Evolutionary conservation across 805 yeast species (phyloP), one percentile per base, ranked within the genome.

Genomic region (Lipomyces mesembrius): DNA sequence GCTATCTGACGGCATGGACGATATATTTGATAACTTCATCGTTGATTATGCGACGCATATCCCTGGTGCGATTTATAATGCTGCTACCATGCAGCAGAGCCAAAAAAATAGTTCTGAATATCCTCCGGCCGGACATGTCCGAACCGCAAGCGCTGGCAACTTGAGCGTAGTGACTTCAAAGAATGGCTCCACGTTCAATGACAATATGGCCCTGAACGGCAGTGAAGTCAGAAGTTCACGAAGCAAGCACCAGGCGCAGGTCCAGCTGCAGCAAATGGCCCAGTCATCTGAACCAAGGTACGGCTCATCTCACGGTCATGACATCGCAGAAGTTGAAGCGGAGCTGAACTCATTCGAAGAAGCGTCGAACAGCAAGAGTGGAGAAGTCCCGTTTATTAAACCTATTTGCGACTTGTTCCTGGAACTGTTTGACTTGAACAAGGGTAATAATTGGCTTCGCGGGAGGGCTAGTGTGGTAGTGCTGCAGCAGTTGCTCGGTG

Each of bases 401-500:
- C 96, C 97, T 0, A 87, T 93, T 2, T 88, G 94, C 70, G 96
- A 92, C 69, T 75, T 91, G 11, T 83, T 92, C 61, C 83, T 91
- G 22, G 81, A 88, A 0, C 74, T 92, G 1, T 93, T 93, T 77
- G 86, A 90, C 37, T 77, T 91, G 27, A 84, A 86, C 62, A 82
- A 80, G 58, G 82, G 90, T 1, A 87, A 86, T 58, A 85, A 87
- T 58, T 91, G 97, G 96, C 77, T 93, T 1, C 80, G 97, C 62
- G 98, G 97, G 0, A 81, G 92, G 56, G 97, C 97, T 0, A 81
- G 92, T 8, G 83, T 92, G 51, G 87, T 92, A 4, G 85, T 93
- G 2, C 78, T 93, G 62, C 97, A 92, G 76, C 97, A 92, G 75
- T 77, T 93, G 0, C 82, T 93, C 51, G 98, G 98, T 0, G 90